A percentile compares a stretch with the other conserved stretches of the same genome.
phyloP scores from a whole-genome alignment of 2,329 filamentous ascomycete species.

The Thielaviopsis musarum region DNA sequence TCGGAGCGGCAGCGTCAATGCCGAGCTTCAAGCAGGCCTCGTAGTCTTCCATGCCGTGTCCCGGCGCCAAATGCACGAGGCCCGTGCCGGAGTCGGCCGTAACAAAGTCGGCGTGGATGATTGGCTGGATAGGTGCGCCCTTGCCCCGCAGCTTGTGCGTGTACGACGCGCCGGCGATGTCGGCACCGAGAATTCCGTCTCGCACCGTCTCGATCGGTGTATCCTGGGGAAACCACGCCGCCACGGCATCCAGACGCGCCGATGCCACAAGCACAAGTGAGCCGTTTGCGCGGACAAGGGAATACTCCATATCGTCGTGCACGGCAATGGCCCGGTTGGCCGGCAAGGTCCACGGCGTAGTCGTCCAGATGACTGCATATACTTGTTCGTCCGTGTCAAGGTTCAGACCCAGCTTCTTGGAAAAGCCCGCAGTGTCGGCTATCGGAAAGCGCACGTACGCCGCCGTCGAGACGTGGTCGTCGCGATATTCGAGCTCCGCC shows the following conservation, averaged over 20 bases:
- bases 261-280: slow-evolving; percentile 56
- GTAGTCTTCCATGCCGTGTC: slow-evolving; percentile 95
- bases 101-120: slow-evolving; percentile 80
- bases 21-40: slow-evolving; percentile 55
- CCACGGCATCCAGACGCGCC: slow-evolving; percentile 47
- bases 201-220: slow-evolving; percentile 28
- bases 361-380: slow-evolving; percentile 92
- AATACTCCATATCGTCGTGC: slow-evolving; percentile 57
- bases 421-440: slow-evolving; percentile 20
- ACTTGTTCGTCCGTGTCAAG: slow-evolving; percentile 31
- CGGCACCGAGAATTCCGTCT: slow-evolving; percentile 42
- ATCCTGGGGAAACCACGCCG: slow-evolving; percentile 31
- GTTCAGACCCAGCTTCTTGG: not conserved
- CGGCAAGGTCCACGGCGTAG: slow-evolving; percentile 91
- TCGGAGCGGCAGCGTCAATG: slow-evolving; percentile 63
- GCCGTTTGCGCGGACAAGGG: slow-evolving; percentile 38
- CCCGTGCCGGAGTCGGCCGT: slow-evolving; percentile 81
- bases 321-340: slow-evolving; percentile 84
- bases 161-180: slow-evolving; percentile 52
- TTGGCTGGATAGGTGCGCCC: slow-evolving; percentile 39
- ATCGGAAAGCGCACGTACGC: slow-evolving; percentile 74
- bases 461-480: slow-evolving; percentile 52
- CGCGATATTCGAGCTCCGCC: slow-evolving; percentile 70
- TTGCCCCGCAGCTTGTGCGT: slow-evolving; percentile 49
- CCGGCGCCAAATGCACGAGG: slow-evolving; percentile 85